A percentile compares a stretch with the other conserved stretches of the same genome.
Evolutionary conservation across 352 stramenopile genomes (phyloP).

Genomic region (Paralagenidium karlingii): DNA sequence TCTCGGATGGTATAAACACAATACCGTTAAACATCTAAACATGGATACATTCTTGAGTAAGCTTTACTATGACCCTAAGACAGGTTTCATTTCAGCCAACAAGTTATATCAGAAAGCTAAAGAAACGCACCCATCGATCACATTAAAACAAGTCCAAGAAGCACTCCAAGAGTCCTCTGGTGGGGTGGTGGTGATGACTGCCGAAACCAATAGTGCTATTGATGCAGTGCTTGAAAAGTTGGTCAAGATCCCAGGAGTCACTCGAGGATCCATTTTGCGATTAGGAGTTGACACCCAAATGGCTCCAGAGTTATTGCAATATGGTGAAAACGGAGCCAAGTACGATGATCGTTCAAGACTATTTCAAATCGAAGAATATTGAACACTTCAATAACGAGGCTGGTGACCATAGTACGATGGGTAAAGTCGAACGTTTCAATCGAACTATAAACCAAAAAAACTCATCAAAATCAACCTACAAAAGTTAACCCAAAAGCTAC

Average conservation of each 20-base stretch:
- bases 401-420: slow-evolving; percentile 20
- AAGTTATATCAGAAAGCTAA: slow-evolving; percentile 11
- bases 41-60: slow-evolving; percentile 9
- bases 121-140: slow-evolving; percentile 6
- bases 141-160: slow-evolving; percentile 10
- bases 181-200: no score
- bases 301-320: slow-evolving; percentile 11
- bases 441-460: slow-evolving; percentile 16
- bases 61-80: slow-evolving; percentile 14
- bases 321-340: slow-evolving; percentile 21
- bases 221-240: slow-evolving; percentile 14
- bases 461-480: slow-evolving; percentile 13
- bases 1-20: slow-evolving; percentile 11
- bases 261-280: no score
- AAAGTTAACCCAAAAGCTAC: slow-evolving; percentile 9
- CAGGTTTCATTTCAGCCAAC: slow-evolving; percentile 8
- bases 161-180: slow-evolving; percentile 6
- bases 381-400: slow-evolving; percentile 23
- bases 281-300: slow-evolving; percentile 9
- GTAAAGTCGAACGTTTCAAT: slow-evolving; percentile 33
- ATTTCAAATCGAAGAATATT: slow-evolving; percentile 16
- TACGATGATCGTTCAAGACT: slow-evolving; percentile 19
- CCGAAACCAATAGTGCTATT: no score
- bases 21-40: slow-evolving; percentile 13
- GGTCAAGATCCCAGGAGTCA: slow-evolving; percentile 6